Evolutionary conservation across 140 eudicot species (phyloP).

Genomic region (Flaveria floridana): DNA sequence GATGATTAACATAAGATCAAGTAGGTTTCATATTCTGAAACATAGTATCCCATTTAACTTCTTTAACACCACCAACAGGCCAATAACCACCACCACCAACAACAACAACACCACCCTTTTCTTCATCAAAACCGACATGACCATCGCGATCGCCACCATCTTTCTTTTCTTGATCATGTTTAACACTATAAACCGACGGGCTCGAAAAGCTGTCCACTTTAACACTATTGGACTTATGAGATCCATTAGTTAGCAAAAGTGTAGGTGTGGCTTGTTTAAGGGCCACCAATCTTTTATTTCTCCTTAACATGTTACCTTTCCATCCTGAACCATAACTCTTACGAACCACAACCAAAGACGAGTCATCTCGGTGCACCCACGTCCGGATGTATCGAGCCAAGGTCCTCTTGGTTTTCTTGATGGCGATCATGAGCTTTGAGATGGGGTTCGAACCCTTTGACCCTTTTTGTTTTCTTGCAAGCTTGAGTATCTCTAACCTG

Average conservation of each 20-base stretch:
- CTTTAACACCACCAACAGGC: conserved; percentile 52
- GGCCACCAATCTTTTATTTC: conserved; percentile 44
- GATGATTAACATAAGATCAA: conserved; percentile 23
- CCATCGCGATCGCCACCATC: conserved; percentile 39
- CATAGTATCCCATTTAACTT: conserved; percentile 88
- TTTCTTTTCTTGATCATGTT: conserved; percentile 42
- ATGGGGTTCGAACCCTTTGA: conserved; percentile 43
- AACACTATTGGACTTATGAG: conserved; percentile 39
- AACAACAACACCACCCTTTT: conserved; percentile 18
- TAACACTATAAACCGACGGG: conserved; percentile 45
- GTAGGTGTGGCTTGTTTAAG: conserved; percentile 45
- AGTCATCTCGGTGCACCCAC: conserved; percentile 52
- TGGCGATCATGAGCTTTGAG: conserved; percentile 46
- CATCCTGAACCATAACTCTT: conserved; percentile 53
- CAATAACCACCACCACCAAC: conserved; percentile 42
- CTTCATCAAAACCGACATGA: conserved; percentile 36
- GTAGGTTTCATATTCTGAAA: conserved; percentile 89
- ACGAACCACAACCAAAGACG: conserved; percentile 59
- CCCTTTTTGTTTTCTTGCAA: conserved; percentile 51
- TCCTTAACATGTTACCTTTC: conserved; percentile 60
- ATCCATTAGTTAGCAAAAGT: conserved; percentile 69
- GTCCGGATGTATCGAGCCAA: conserved; percentile 46
- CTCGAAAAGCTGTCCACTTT: conserved; percentile 54
- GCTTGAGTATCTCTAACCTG: conserved; percentile 83
- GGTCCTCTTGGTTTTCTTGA: conserved; percentile 59